Base-by-base conservation (phyloP, 2,329 filamentous ascomycete species). In the Parastagonospora avenae region DNA sequence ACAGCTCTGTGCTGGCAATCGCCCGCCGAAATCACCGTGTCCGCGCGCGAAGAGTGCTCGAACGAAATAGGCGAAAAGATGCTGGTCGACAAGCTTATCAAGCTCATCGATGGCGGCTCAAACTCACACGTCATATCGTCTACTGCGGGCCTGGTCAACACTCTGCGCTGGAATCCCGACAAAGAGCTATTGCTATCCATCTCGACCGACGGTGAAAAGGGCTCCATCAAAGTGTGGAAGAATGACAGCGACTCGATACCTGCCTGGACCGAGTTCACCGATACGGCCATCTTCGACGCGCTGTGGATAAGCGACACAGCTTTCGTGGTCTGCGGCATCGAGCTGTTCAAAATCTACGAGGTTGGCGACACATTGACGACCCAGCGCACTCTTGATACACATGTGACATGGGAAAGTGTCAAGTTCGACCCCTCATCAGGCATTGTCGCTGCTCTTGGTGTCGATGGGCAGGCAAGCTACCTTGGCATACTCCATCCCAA, bases 241-340 rank as follows among this genome's bases (percentile, higher is more conserved):
- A 64, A 67, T 40, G 62, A 65, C 42, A 59, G 62, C 44, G 64
- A 71, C 38, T 67, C 66, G 16, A 72, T 76, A 27, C 75, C 76
- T 4, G 62, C 74, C 4, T 77, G 73, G 71, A 71, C 68, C 19
- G 66, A 74, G 14, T 77, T 77, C 42, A 73, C 72, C 8, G 73
- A 76, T 16, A 68, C 70, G 4, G 68, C 68, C 46, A 71, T 79
- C 1, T 65, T 74, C 24, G 78, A 79, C 50, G 77, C 74, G 1
- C 69, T 72, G 10, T 80, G 78, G 77, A 74, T 74, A 35, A 73
- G 64, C 38, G 72, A 77, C 11, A 69, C 73, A 2, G 66, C 67
- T 2, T 79, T 80, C 52, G 67, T 77, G 8, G 74, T 79, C 9
- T 77, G 75, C 46, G 77, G 78, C 9, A 71, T 73, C 8, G 63